Percentiles rank a stretch among this genome's conserved stretches.
Evolutionary conservation across 805 yeast species (phyloP).

Genomic region (Sugiyamaella chiloensis): DNA sequence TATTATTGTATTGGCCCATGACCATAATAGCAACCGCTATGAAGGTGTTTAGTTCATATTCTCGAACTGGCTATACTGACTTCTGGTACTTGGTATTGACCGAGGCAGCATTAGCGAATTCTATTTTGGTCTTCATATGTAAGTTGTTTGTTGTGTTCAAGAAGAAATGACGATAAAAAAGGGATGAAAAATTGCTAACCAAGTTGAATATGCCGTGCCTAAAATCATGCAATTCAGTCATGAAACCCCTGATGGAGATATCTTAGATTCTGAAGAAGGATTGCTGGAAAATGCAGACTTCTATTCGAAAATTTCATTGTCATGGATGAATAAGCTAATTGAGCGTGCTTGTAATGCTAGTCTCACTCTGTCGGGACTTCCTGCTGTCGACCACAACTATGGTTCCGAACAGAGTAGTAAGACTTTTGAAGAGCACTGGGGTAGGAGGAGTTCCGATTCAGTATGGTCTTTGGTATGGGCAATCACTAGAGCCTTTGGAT

Average conservation of each 20-base stretch:
- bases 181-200: neutral
- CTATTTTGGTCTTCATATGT: constrained; percentile 11
- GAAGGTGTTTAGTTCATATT: constrained; percentile 16
- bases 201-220: constrained; percentile 13
- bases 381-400: constrained; percentile 36
- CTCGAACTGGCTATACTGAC: constrained; percentile 8
- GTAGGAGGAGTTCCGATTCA: constrained; percentile 21
- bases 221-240: constrained; percentile 3
- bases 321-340: constrained; percentile 62
- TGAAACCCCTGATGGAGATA: neutral
- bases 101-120: constrained; percentile 1
- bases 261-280: constrained; percentile 9
- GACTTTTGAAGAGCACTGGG: constrained; percentile 24
- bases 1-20: constrained; percentile 19
- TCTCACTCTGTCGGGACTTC: constrained; percentile 36
- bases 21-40: constrained; percentile 13
- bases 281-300: constrained; percentile 44
- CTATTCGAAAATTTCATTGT: constrained; percentile 51
- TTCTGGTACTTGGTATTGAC: constrained; percentile 6
- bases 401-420: constrained; percentile 25
- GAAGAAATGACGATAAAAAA: too few species aligned
- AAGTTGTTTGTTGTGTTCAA: too few species aligned
- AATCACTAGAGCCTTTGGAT: constrained; percentile 40
- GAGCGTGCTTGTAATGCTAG: constrained; percentile 45
- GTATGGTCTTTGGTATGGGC: constrained; percentile 16